These are phyloP conservation scores for Brettanomyces nanus DNA, from an alignment of 805 yeast species.

Conservation along the genomic window DNA sequence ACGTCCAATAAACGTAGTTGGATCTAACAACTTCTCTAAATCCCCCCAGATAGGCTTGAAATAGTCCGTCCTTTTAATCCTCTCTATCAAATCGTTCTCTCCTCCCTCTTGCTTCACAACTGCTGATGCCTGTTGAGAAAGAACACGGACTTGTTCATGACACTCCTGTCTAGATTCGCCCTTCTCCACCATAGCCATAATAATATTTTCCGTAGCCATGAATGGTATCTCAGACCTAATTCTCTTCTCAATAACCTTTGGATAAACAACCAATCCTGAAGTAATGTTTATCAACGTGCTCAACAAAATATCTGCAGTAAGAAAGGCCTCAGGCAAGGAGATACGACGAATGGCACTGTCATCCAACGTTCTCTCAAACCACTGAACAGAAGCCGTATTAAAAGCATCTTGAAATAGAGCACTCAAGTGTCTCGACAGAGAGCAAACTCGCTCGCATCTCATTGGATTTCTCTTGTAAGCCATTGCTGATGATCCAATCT, in stretches of 20 bases:
- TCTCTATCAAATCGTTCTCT: slow-evolving; percentile 91
- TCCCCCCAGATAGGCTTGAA: slow-evolving; percentile 86
- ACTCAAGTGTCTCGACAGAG: slow-evolving; percentile 93
- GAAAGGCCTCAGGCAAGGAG: slow-evolving; percentile 90
- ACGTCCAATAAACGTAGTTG: slow-evolving; percentile 93
- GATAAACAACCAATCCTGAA: slow-evolving; percentile 94
- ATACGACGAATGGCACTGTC: slow-evolving; percentile 98
- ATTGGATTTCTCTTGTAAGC: slow-evolving; percentile 99
- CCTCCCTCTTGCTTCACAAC: slow-evolving; percentile 98
- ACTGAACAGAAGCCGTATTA: slow-evolving; percentile 95
- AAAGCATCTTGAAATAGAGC: slow-evolving; percentile 87
- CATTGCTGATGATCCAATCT: slow-evolving; percentile 97
- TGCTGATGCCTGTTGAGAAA: slow-evolving; percentile 94
- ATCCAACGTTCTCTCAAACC: slow-evolving; percentile 98
- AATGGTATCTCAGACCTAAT: slow-evolving; percentile 91
- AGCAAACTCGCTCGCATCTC: slow-evolving; percentile 98
- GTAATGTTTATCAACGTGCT: slow-evolving; percentile 87
- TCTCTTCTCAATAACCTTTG: slow-evolving; percentile 96
- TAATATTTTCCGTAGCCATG: slow-evolving; percentile 98
- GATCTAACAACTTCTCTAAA: slow-evolving; percentile 75
- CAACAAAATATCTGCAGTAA: slow-evolving; percentile 89
- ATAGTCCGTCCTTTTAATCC: slow-evolving; percentile 68
- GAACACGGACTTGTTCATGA: slow-evolving; percentile 94
- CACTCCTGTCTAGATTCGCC: slow-evolving; percentile 98
- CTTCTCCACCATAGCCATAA: slow-evolving; percentile 98